Percentiles rank a stretch among this genome's conserved stretches.
Evolutionary conservation across 2,329 filamentous ascomycete species (phyloP).

Genomic region (Rutstroemia sp.): DNA sequence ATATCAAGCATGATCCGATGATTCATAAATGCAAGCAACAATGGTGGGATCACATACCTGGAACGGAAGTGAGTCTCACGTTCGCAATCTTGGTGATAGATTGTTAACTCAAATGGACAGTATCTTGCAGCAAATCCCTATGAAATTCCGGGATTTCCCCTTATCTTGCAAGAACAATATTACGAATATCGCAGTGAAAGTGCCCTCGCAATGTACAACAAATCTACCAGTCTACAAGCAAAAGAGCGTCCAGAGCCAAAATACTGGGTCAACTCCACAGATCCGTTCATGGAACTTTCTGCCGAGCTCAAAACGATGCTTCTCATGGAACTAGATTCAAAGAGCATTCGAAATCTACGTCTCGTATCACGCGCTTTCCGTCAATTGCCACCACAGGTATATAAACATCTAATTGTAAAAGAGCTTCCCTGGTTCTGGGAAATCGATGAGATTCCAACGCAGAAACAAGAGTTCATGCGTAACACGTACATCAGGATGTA

Average conservation of each 20-base stretch:
- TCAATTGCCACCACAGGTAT: conserved; percentile 2
- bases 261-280: not conserved
- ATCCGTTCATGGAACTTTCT: conserved; percentile 5
- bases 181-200: not conserved
- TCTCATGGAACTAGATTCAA: not conserved
- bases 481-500: not conserved
- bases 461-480: not conserved
- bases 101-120: not conserved
- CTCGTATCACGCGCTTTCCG: conserved; percentile 6
- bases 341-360: not conserved
- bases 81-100: too few relatives aligned
- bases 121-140: conserved; percentile 12
- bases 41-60: conserved; percentile 8
- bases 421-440: conserved; percentile 13
- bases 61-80: conserved; percentile 5
- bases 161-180: not conserved
- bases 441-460: conserved; percentile 5
- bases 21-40: not conserved
- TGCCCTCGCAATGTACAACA: not conserved
- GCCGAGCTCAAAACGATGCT: conserved; percentile 4
- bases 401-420: conserved; percentile 6
- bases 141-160: conserved; percentile 9
- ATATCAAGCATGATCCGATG: conserved; percentile 4
- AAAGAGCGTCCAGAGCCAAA: not conserved
- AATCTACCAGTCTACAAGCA: not conserved